These are phyloP conservation scores for Ceratocystis smalleyi DNA, from an alignment of 2,329 filamentous ascomycete species.

Conservation along the genomic window DNA sequence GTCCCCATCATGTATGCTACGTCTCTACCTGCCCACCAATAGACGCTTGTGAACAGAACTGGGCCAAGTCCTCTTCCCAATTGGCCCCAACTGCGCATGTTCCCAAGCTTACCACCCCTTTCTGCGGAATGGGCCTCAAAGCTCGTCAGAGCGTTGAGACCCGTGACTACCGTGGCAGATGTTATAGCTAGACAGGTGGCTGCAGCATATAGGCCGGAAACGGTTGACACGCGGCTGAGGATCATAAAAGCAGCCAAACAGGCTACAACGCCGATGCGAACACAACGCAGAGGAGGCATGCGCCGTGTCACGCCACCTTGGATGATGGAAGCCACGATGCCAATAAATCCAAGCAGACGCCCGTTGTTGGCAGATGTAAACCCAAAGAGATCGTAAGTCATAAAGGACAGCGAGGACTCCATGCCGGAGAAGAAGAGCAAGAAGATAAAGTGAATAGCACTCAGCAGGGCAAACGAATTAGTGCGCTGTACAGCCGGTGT, in stretches of 20 bases:
- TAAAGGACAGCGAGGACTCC: conserved; percentile 94
- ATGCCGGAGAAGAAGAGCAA: conserved; percentile 95
- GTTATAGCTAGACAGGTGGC: conserved; percentile 77
- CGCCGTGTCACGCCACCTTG: conserved; percentile 85
- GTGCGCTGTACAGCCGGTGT: conserved; percentile 37
- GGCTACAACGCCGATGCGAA: conserved; percentile 62
- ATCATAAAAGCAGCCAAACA: conserved; percentile 70
- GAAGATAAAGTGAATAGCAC: conserved; percentile 75
- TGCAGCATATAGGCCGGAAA: conserved; percentile 60
- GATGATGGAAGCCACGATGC: conserved; percentile 76
- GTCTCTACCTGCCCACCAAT: conserved; percentile 94
- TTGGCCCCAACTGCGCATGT: conserved; percentile 69
- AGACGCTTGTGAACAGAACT: conserved; percentile 79
- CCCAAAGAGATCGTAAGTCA: conserved; percentile 87
- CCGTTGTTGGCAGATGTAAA: conserved; percentile 71
- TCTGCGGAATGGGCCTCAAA: conserved; percentile 72
- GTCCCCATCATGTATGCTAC: conserved; percentile 71
- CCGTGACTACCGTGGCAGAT: conserved; percentile 86
- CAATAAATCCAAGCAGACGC: conserved; percentile 74
- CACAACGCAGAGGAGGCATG: conserved; percentile 62
- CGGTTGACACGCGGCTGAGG: conserved; percentile 52
- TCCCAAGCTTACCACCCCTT: conserved; percentile 72
- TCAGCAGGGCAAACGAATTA: conserved; percentile 71
- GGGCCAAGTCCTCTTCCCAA: conserved; percentile 76
- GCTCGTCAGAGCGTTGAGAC: conserved; percentile 78